Conservation (phyloP, 2,329 filamentous ascomycete genomes). For the Aspergillus sp. region DNA sequence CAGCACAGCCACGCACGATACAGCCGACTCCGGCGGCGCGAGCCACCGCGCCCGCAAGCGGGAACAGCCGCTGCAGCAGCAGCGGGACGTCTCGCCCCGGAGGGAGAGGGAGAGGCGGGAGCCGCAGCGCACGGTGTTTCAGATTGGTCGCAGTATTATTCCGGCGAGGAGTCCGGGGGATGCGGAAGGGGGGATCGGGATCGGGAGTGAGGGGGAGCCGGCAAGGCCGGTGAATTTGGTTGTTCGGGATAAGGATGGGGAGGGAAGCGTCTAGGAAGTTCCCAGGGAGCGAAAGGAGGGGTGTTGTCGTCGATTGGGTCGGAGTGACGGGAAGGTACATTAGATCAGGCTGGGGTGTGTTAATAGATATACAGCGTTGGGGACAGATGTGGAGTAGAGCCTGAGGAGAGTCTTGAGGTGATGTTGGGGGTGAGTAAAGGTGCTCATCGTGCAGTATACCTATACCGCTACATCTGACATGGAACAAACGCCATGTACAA, state of each 20-base stretch:
- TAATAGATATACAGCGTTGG: too few species aligned
- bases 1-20: slow-evolving; percentile 37
- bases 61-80: slow-evolving; percentile 26
- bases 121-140: slow-evolving; percentile 30
- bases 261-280: neutral
- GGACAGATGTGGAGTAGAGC: too few species aligned
- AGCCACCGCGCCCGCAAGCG: neutral
- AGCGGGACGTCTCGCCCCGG: slow-evolving; percentile 23
- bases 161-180: slow-evolving; percentile 19
- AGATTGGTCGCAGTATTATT: slow-evolving; percentile 34
- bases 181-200: slow-evolving; percentile 28
- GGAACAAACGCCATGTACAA: too few species aligned
- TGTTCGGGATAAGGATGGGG: slow-evolving; percentile 3
- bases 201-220: slow-evolving; percentile 33
- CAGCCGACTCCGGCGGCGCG: neutral
- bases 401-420: too few species aligned
- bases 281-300: neutral
- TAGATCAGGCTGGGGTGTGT: too few species aligned
- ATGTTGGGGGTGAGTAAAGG: too few species aligned
- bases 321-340: too few species aligned
- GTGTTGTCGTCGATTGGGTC: neutral
- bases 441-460: too few species aligned
- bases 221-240: slow-evolving; percentile 39
- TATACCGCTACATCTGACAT: too few species aligned
- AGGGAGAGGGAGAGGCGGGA: neutral